phyloP scores from a whole-genome alignment of 345 rosid species.

The Populus davidiana region DNA sequence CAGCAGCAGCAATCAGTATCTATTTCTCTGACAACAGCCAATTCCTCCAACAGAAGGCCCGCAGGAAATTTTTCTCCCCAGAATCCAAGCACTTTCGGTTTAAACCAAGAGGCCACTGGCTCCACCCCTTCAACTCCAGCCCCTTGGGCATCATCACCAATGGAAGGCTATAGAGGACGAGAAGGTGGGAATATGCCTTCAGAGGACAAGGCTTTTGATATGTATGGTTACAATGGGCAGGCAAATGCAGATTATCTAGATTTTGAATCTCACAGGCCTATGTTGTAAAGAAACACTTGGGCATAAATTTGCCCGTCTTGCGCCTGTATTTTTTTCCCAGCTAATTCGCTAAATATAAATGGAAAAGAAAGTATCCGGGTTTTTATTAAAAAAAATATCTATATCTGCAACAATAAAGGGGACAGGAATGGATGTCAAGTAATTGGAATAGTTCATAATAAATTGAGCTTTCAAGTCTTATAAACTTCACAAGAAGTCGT shows the following conservation, averaged over 20 bases:
- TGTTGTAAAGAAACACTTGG: constrained; percentile 28
- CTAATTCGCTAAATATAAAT: not conserved
- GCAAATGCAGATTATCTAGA: constrained; percentile 40
- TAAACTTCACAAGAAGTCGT: not conserved
- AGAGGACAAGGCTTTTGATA: constrained; percentile 52
- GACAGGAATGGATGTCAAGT: not conserved
- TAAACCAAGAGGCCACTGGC: constrained; percentile 63
- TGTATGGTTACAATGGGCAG: constrained; percentile 47
- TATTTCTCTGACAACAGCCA: constrained; percentile 58
- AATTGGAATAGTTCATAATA: too few relatives aligned
- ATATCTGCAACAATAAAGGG: not conserved
- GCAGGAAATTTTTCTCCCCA: constrained; percentile 74
- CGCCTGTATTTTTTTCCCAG: not conserved
- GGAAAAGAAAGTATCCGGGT: not conserved
- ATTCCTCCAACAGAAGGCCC: constrained; percentile 59
- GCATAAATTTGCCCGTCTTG: not conserved
- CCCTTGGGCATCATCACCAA: constrained; percentile 52
- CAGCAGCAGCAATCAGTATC: constrained; percentile 61
- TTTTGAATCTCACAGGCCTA: constrained; percentile 48
- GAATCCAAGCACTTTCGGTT: constrained; percentile 43
- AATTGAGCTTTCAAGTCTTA: not conserved
- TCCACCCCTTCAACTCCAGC: constrained; percentile 63
- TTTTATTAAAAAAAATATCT: too few relatives aligned
- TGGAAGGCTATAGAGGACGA: constrained; percentile 63
- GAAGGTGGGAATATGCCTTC: constrained; percentile 40